Evolutionary conservation across 768 basidiomycete species (phyloP).

Genomic region (Mycena belliarum): DNA sequence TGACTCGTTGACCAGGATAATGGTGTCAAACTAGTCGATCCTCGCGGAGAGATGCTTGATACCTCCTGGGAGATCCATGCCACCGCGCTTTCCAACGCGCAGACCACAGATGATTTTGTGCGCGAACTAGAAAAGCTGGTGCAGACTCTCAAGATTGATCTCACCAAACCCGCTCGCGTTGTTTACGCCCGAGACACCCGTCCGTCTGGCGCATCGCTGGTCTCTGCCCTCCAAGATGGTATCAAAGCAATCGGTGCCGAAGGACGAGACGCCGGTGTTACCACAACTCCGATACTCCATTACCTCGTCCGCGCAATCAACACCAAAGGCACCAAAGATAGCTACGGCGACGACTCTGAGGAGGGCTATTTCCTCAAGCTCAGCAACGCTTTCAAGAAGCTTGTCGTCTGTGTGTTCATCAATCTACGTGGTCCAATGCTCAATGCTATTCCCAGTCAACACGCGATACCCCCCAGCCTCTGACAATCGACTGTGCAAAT

Average conservation of each 20-base stretch:
- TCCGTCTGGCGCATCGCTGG: slow-evolving; percentile 77
- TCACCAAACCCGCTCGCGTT: slow-evolving; percentile 76
- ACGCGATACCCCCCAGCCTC: slow-evolving; percentile 52
- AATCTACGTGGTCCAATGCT: slow-evolving; percentile 1
- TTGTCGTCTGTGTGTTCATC: slow-evolving; percentile 63
- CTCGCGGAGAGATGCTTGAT: slow-evolving; percentile 96
- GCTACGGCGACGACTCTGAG: slow-evolving; percentile 78
- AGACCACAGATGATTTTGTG: slow-evolving; percentile 73
- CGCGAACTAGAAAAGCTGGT: slow-evolving; percentile 63
- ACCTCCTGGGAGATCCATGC: slow-evolving; percentile 90
- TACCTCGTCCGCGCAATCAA: slow-evolving; percentile 92
- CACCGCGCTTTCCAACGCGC: slow-evolving; percentile 82
- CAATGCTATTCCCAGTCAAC: slow-evolving; percentile 46
- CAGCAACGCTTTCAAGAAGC: slow-evolving; percentile 76
- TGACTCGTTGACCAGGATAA: slow-evolving; percentile 73
- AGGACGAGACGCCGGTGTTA: slow-evolving; percentile 75
- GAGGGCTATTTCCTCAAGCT: slow-evolving; percentile 87
- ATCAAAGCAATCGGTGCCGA: slow-evolving; percentile 72
- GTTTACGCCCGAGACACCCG: slow-evolving; percentile 94
- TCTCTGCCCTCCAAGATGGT: slow-evolving; percentile 80
- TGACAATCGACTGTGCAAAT: slow-evolving; percentile 98
- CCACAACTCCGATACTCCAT: slow-evolving; percentile 94
- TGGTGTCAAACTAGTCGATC: slow-evolving; percentile 97
- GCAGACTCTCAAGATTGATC: slow-evolving; percentile 67
- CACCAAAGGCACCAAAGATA: slow-evolving; percentile 74